phyloP scores from a whole-genome alignment of 345 rosid species.

The Dipteronia sinensis region DNA sequence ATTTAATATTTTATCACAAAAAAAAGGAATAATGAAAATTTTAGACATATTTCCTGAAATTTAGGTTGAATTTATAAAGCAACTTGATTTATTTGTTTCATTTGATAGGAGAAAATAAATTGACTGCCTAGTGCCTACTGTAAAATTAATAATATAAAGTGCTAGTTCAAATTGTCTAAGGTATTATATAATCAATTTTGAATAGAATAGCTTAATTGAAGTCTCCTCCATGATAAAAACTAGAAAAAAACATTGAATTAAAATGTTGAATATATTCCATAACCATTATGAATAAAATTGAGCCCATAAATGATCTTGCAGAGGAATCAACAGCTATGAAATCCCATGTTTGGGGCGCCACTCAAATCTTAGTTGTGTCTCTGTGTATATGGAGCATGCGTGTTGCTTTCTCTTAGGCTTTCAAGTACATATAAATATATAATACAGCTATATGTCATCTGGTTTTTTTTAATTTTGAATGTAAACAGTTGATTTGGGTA shows the following conservation, averaged over 20 bases:
- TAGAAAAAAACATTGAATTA: neutral
- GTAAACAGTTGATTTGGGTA: neutral
- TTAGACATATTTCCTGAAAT: no score
- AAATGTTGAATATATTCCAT: neutral
- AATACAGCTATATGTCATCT: neutral
- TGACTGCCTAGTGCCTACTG: no score
- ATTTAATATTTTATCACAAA: no score
- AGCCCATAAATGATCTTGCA: neutral
- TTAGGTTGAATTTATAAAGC: no score
- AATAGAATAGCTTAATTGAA: no score
- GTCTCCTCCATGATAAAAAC: no score
- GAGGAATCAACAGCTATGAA: constrained; percentile 1
- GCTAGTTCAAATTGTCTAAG: no score
- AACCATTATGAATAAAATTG: neutral
- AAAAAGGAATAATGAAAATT: no score
- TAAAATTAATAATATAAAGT: no score
- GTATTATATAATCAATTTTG: no score
- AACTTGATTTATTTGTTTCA: no score
- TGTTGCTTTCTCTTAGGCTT: neutral
- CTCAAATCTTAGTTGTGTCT: neutral
- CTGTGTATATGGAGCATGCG: neutral
- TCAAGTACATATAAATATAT: neutral
- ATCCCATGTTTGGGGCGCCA: constrained; percentile 8
- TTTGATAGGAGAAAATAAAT: neutral
- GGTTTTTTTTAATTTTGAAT: neutral